Base-by-base conservation (phyloP, 2,329 filamentous ascomycete genomes). In the Hirsutella thompsonii region DNA sequence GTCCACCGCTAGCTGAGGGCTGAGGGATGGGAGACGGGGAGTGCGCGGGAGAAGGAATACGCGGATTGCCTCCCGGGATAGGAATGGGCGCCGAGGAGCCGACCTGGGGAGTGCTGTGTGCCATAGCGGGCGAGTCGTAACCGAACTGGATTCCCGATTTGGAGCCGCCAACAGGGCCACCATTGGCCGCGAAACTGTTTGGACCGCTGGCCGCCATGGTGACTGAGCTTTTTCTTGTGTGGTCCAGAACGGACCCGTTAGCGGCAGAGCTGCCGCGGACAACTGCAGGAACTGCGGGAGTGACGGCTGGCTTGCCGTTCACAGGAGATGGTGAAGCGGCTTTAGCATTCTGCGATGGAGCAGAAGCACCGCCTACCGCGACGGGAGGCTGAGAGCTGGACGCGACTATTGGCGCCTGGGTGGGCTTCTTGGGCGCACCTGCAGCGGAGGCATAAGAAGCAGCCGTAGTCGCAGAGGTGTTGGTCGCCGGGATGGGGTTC, bases 11-110 rank as follows among this genome's bases (percentile, higher is more conserved):
- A 28, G 81, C 80, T 41, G 82, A 77, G 39, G 88, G 86, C 61
- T 90, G 85, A 26, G 92, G 90, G 52, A 96, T 96, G 4, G 92
- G 92, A 34, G 86, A 90, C 4, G 92, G 92, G 36, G 90, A 95
- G 51, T 83, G 81, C 38, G 84, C 80, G 5, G 92, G 92, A 36
- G 89, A 94, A 37, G 80, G 79, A 39, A 90, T 75, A 52, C 84
- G 78, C 46, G 83, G 82, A 63, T 68, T 56, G 68, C 72, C 54
- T 61, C 72, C 61, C 55, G 78, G 79, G 62, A 76, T 86, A 61
- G 67, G 69, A 50, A 74, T 81, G 44, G 72, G 75, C 30, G 69
- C 72, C 48, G 75, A 66, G 49, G 62, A 62, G 47, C 64, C 59
- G 42, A 67, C 61, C 52, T 81, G 74, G 13, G 83, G 81, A 38